Percentiles rank a stretch among this genome's conserved stretches.
phyloP scores from a whole-genome alignment of 78 protist species.

The Cyanophora paradoxa region DNA sequence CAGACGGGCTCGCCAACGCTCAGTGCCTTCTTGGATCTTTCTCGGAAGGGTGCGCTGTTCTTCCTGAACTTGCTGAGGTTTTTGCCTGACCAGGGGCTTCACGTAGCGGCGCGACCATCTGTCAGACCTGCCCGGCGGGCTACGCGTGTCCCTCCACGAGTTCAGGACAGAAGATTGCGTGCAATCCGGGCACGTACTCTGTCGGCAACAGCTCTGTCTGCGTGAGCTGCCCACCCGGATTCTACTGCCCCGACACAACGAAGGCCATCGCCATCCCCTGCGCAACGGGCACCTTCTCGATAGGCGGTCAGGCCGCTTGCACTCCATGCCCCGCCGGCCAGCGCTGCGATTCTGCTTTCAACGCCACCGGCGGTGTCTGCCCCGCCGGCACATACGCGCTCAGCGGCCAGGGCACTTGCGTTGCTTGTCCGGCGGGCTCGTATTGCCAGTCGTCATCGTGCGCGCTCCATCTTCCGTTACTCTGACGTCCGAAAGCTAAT shows the following conservation, averaged over 20 bases:
- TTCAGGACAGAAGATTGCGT: neutral
- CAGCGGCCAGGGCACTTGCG: neutral
- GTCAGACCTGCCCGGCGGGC: conserved; percentile 1
- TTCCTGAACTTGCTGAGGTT: too few relatives aligned
- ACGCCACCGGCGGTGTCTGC: neutral
- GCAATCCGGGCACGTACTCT: neutral
- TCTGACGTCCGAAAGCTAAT: too few relatives aligned
- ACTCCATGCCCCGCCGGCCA: conserved; percentile 10
- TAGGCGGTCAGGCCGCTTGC: neutral
- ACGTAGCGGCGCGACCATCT: too few relatives aligned
- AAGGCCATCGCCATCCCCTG: too few relatives aligned
- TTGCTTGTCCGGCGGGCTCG: too few relatives aligned
- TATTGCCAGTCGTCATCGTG: too few relatives aligned
- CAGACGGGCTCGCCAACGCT: neutral
- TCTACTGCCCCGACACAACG: neutral
- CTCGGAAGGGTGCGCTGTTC: neutral
- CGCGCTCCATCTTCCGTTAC: too few relatives aligned
- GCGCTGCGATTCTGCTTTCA: neutral
- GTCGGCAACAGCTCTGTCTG: neutral
- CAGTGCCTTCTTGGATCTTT: neutral
- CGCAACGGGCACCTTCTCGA: neutral
- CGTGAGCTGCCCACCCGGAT: neutral
- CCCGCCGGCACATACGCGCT: neutral
- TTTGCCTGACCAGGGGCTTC: too few relatives aligned
- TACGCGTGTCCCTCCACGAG: neutral